A percentile compares a stretch with the other conserved stretches of the same genome.
Conservation (phyloP, 106 monocot genomes). For the Apostasia shenzhenica region DNA sequence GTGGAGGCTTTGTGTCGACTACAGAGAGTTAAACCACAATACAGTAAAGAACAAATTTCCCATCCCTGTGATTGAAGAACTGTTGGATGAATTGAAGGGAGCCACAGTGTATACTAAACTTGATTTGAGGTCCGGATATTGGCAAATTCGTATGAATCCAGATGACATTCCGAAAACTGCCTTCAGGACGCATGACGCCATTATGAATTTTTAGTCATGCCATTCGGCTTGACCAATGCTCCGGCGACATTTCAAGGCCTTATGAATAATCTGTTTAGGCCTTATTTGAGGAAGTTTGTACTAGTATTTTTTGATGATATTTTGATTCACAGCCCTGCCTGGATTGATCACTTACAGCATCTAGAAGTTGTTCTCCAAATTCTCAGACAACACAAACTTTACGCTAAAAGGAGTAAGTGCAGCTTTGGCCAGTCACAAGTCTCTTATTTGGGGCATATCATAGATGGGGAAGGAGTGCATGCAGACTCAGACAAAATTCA, state of each 20-base stretch:
- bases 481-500: not conserved
- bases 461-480: not conserved
- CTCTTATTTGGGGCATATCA: not conserved
- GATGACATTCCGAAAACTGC: not conserved
- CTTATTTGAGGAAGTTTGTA: not conserved
- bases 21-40: no score
- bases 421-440: not conserved
- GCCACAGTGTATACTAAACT: no score
- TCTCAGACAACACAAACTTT: not conserved
- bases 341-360: not conserved
- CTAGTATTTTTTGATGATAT: constrained; percentile 5
- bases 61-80: no score
- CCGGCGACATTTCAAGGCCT: constrained; percentile 7
- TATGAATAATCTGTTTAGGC: not conserved
- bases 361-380: not conserved
- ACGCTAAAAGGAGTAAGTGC: constrained; percentile 1
- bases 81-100: no score
- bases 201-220: constrained; percentile 11
- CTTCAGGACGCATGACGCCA: constrained; percentile 12
- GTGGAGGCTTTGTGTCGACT: no score
- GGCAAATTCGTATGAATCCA: no score
- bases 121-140: no score
- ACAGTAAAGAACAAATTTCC: no score
- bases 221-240: constrained; percentile 7
- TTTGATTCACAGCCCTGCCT: not conserved